phyloP scores from a whole-genome alignment of 805 yeast genomes.

The Nakazawaea populi region DNA sequence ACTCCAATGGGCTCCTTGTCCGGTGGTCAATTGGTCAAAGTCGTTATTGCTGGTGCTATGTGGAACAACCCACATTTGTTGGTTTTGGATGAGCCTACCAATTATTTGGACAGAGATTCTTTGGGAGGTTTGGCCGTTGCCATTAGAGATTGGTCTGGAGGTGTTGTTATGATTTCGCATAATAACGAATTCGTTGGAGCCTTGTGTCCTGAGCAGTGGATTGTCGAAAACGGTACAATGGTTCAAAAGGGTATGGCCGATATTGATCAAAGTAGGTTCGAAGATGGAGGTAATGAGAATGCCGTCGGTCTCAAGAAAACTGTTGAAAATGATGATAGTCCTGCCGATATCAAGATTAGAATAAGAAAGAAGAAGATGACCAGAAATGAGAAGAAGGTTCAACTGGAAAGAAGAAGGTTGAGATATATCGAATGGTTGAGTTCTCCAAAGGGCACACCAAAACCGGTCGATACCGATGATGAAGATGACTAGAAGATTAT shows the following conservation, averaged over 20 bases:
- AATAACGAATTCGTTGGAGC: constrained; percentile 97
- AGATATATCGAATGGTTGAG: constrained; percentile 93
- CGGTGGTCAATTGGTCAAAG: constrained; percentile 97
- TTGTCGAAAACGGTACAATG: constrained; percentile 87
- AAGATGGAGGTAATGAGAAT: constrained; percentile 60
- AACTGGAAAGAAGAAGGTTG: constrained; percentile 89
- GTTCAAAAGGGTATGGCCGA: constrained; percentile 76
- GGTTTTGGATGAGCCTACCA: constrained; percentile 97
- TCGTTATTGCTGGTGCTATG: constrained; percentile 99
- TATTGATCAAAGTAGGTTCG: constrained; percentile 75
- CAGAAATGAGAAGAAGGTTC: constrained; percentile 88
- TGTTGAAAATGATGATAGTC: constrained; percentile 75
- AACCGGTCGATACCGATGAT: constrained; percentile 89
- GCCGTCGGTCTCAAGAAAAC: constrained; percentile 39
- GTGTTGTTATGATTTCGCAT: constrained; percentile 98
- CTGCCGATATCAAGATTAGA: constrained; percentile 92
- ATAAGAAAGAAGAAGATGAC: constrained; percentile 95
- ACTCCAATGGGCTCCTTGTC: constrained; percentile 95
- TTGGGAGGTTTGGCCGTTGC: constrained; percentile 97
- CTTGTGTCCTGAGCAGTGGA: constrained; percentile 97
- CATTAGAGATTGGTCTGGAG: constrained; percentile 96
- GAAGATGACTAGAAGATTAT: constrained; percentile 56
- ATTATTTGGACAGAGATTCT: constrained; percentile 96
- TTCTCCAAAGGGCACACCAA: constrained; percentile 97
- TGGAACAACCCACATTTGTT: constrained; percentile 98